These are phyloP conservation scores for Agapanthus africanus DNA, from an alignment of 106 monocot genomes.

Conservation along the genomic window DNA sequence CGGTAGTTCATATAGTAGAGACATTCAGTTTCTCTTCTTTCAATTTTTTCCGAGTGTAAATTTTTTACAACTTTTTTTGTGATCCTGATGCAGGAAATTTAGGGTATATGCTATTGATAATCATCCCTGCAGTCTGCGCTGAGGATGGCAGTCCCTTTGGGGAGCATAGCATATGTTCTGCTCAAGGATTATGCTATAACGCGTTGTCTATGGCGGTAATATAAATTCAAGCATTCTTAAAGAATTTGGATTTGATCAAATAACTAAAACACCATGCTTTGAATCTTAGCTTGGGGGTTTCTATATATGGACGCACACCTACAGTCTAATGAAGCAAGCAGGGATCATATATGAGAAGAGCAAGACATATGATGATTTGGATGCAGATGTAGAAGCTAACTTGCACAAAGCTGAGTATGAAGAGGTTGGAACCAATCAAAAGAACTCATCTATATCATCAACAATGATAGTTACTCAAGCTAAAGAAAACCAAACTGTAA, in stretches of 20 bases:
- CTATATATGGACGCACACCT: conserved; percentile 72
- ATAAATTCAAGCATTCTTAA: not conserved
- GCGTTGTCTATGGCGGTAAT: conserved; percentile 75
- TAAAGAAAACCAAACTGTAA: not conserved
- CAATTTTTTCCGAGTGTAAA: too few species aligned
- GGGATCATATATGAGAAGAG: not conserved
- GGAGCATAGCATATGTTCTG: conserved; percentile 23
- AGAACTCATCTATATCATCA: not conserved
- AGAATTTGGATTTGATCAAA: not conserved
- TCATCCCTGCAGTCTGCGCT: conserved; percentile 52
- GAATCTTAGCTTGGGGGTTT: conserved; percentile 57
- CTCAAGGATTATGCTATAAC: conserved; percentile 48
- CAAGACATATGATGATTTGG: not conserved
- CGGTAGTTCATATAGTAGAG: conserved; percentile 23
- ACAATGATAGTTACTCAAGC: not conserved
- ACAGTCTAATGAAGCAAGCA: conserved; percentile 44
- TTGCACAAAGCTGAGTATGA: not conserved
- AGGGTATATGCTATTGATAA: conserved; percentile 44
- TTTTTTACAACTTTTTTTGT: too few species aligned
- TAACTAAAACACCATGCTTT: not conserved
- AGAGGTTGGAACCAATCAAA: not conserved
- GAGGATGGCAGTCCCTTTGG: conserved; percentile 60
- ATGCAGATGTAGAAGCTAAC: conserved; percentile 2
- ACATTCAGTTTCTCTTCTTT: not conserved
- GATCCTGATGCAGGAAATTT: conserved; percentile 44